Conservation (phyloP, 345 rosid genomes). For the Dipteronia dyeriana region DNA sequence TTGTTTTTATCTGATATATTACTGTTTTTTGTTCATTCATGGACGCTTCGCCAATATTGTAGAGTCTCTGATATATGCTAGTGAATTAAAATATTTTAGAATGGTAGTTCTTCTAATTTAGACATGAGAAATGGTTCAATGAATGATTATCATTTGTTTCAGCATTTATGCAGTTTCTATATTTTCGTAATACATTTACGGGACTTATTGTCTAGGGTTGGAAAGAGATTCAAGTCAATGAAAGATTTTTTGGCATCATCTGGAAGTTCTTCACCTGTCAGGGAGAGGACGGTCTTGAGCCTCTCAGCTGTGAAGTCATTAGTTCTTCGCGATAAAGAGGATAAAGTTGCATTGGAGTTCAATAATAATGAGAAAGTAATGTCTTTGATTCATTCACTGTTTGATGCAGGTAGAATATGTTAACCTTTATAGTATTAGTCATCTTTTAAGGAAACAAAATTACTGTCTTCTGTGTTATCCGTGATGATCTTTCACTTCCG, state of each 20-base stretch:
- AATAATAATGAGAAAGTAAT: constrained; percentile 68
- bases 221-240: constrained; percentile 66
- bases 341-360: constrained; percentile 54
- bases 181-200: constrained; percentile 13
- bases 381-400: constrained; percentile 54
- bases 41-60: background rate
- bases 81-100: background rate
- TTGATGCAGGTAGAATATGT: constrained; percentile 60
- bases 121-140: constrained; percentile 5
- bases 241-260: constrained; percentile 76
- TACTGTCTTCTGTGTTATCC: constrained; percentile 25
- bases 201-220: constrained; percentile 50
- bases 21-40: background rate
- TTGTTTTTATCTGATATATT: background rate
- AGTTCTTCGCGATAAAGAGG: constrained; percentile 93
- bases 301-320: constrained; percentile 86
- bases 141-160: constrained; percentile 18
- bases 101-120: constrained; percentile 10
- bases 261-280: constrained; percentile 77
- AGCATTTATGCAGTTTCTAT: constrained; percentile 6
- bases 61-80: background rate
- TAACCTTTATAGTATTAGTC: constrained; percentile 12
- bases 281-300: constrained; percentile 81
- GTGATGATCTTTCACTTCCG: constrained; percentile 55
- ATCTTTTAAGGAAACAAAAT: background rate